phyloP scores from a whole-genome alignment of 371 early-diverging fungal species.

The Lichtheimia ornata region DNA sequence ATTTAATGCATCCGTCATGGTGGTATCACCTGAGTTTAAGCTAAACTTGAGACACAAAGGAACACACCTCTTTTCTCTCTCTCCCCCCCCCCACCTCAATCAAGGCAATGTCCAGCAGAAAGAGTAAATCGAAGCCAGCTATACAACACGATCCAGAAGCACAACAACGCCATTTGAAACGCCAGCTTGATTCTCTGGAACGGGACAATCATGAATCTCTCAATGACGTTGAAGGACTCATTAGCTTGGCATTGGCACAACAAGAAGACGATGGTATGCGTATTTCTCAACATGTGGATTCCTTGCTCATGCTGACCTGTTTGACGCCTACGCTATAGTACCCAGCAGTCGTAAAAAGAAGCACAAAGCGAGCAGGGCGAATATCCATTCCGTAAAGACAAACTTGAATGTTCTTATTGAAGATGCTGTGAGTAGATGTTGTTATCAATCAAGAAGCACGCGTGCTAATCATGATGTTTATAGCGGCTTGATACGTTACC shows the following conservation, averaged over 20 bases:
- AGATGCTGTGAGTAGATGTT: slow-evolving; percentile 29
- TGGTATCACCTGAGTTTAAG: neutral
- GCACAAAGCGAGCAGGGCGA: slow-evolving; percentile 27
- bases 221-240: slow-evolving; percentile 59
- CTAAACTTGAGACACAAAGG: neutral
- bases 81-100: too few relatives aligned
- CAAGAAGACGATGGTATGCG: slow-evolving; percentile 26
- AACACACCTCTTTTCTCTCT: too few relatives aligned
- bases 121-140: neutral
- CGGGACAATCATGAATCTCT: slow-evolving; percentile 65
- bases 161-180: slow-evolving; percentile 49
- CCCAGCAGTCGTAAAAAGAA: slow-evolving; percentile 23
- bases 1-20: too few relatives aligned
- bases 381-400: slow-evolving; percentile 48
- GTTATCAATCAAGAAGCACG: neutral
- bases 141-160: slow-evolving; percentile 37
- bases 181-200: slow-evolving; percentile 66
- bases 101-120: slow-evolving; percentile 1
- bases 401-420: slow-evolving; percentile 56
- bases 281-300: neutral
- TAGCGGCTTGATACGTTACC: slow-evolving; percentile 26
- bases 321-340: neutral
- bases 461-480: neutral
- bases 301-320: neutral
- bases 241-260: slow-evolving; percentile 51